These are phyloP conservation scores for Solanum corneliomulleri DNA, from an alignment of 257 asterid genomes.

Conservation along the genomic window DNA sequence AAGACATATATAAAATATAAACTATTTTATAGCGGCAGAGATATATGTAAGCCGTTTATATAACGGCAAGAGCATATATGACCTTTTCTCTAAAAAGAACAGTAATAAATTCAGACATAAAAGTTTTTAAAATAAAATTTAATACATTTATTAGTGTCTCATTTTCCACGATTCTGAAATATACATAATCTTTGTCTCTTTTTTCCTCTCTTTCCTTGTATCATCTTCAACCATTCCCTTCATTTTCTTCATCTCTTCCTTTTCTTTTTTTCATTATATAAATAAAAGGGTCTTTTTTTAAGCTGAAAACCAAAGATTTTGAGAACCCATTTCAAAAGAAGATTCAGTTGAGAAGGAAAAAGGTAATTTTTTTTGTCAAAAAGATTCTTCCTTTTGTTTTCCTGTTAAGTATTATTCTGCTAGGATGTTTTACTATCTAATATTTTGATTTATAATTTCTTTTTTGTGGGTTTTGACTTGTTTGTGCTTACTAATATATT, in stretches of 20 bases:
- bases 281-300: neutral
- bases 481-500: neutral
- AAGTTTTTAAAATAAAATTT: neutral
- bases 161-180: neutral
- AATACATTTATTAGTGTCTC: neutral
- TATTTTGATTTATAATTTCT: neutral
- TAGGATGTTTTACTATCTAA: neutral
- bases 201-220: slow-evolving; percentile 9
- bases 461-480: neutral
- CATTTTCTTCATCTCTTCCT: neutral
- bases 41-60: no score
- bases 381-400: neutral
- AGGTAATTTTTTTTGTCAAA: neutral
- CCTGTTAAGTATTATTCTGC: neutral
- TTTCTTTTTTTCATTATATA: neutral
- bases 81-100: no score
- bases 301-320: neutral
- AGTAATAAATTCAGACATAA: neutral
- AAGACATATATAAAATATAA: no score
- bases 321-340: neutral
- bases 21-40: no score
- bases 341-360: neutral
- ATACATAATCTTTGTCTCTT: neutral
- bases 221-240: slow-evolving; percentile 2
- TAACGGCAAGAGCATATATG: no score